A percentile compares a stretch with the other conserved stretches of the same genome.
These are phyloP conservation scores for Globisporangium solare DNA, from an alignment of 352 stramenopile species.

Conservation along the genomic window DNA sequence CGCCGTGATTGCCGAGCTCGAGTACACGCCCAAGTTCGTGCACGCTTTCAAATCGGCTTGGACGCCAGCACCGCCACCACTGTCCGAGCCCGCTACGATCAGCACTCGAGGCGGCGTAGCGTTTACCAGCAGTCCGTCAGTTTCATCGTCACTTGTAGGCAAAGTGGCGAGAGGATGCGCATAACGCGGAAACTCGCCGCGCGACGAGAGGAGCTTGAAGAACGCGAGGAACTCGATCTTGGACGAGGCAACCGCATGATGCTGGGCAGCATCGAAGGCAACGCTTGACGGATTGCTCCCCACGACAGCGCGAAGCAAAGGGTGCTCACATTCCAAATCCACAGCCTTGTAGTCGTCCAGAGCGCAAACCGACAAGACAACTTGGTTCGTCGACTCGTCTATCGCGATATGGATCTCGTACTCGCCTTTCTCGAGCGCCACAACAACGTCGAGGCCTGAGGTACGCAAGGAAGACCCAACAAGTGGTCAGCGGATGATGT, in stretches of 20 bases:
- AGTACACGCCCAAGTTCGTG: slow-evolving; percentile 76
- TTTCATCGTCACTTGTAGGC: too few species aligned
- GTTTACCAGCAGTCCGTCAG: too few species aligned
- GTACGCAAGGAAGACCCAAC: background rate
- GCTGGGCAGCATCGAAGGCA: slow-evolving; percentile 6
- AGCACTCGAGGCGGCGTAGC: slow-evolving; percentile 48
- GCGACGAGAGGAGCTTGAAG: slow-evolving; percentile 15
- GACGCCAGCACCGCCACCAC: slow-evolving; percentile 86
- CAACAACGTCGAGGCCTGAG: slow-evolving; percentile 16
- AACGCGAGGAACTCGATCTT: slow-evolving; percentile 24
- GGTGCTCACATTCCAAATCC: slow-evolving; percentile 2
- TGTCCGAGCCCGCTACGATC: slow-evolving; percentile 93
- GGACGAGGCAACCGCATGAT: slow-evolving; percentile 3
- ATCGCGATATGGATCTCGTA: slow-evolving; percentile 20
- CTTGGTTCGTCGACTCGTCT: background rate
- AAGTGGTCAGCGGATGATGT: background rate
- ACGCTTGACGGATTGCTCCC: slow-evolving; percentile 1
- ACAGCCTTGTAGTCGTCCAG: background rate
- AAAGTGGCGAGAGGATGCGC: slow-evolving; percentile 6
- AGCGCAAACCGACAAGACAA: background rate
- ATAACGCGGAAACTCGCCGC: slow-evolving; percentile 6
- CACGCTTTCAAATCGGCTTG: slow-evolving; percentile 93
- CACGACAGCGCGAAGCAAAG: slow-evolving; percentile 10
- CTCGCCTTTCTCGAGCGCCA: slow-evolving; percentile 14
- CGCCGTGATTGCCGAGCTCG: slow-evolving; percentile 86